Base-by-base conservation (phyloP, 192 early-diverging fungal species). In the Phycomyces blakesleeanus region DNA sequence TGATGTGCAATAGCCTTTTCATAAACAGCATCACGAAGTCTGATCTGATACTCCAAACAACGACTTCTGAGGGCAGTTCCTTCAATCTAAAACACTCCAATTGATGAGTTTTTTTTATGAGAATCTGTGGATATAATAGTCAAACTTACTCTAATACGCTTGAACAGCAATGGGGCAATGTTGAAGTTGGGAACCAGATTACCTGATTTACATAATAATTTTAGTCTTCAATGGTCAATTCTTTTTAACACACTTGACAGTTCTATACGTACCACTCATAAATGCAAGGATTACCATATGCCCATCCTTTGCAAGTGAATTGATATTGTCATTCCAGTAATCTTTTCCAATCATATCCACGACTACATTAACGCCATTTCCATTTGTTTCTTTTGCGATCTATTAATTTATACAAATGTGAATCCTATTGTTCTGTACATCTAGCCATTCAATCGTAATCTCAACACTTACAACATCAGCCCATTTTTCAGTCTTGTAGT, bases 401-500 rank as follows among this genome's bases (percentile, higher is more conserved):
- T 81, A 39, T 55, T 25, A 54, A 15, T 24, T 9, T 1, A 14
- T 34, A 2, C 29, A 34, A 34, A 7, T 34, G 29, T 34, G 29
- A 34, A 34, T 34, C 29, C 7, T 5, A 57, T n/a, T n/a, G n/a
- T n/a, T n/a, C n/a, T 57, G 26, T 37, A 15, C 11, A 38, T 57
- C 3, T 24, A 34, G 12, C 27, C 10, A 20, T 54, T 20, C 21
- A 12, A 22, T 11, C 21, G 3, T 22, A 14, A 20, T 12, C n/a
- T n/a, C n/a, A n/a, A n/a, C n/a, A 57, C 55, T 27, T 58, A 75
- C 79, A 15, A 76, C 67, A 12, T 85, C 73, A 21, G 69, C 75
- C 76, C 84, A 93, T 58, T 84, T 76, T 42, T 80, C 76, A 53
- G 69, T 78, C 71, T 85, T 91, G 79, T 91, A 92, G 76, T 93